A percentile compares a stretch with the other conserved stretches of the same genome.
Conservation (phyloP, 768 basidiomycete species). For the Naganishia vishniacii region DNA sequence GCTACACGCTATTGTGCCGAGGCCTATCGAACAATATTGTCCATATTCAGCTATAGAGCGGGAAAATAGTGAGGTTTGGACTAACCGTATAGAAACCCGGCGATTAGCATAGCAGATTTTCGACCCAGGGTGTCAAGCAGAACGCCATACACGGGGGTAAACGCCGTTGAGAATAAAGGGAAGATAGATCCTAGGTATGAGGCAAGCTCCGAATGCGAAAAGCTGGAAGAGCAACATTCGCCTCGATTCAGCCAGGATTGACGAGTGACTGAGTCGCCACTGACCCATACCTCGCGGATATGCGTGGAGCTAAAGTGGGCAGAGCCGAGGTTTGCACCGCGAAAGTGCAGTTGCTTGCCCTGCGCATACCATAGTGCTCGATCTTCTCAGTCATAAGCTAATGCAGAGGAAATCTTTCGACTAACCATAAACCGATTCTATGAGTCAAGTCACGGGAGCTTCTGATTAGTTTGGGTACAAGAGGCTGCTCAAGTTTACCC, state of each 20-base stretch:
- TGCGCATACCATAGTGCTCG: slow-evolving; percentile 5
- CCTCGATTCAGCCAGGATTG: too few relatives aligned
- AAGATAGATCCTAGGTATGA: slow-evolving; percentile 44
- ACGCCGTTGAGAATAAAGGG: slow-evolving; percentile 41
- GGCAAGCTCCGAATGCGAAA: slow-evolving; percentile 44
- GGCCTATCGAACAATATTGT: neutral
- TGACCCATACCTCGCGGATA: slow-evolving; percentile 25
- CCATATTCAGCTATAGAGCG: neutral
- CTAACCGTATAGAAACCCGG: slow-evolving; percentile 38
- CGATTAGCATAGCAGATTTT: slow-evolving; percentile 43
- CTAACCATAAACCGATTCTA: slow-evolving; percentile 21
- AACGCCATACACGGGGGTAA: slow-evolving; percentile 46
- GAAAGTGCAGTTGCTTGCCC: slow-evolving; percentile 44
- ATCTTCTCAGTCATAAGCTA: too few relatives aligned
- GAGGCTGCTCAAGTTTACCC: too few relatives aligned
- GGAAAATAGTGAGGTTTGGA: neutral
- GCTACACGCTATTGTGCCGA: slow-evolving; percentile 25
- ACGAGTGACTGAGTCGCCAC: too few relatives aligned
- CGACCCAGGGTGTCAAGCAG: slow-evolving; percentile 44
- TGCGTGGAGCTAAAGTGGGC: slow-evolving; percentile 41
- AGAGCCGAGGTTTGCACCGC: slow-evolving; percentile 45
- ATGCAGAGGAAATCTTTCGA: neutral
- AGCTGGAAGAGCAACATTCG: slow-evolving; percentile 27
- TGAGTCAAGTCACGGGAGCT: neutral
- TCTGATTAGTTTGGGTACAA: too few relatives aligned